Evolutionary conservation across 2,329 filamentous ascomycete genomes (phyloP).

Genomic region (Microcyclosporella mali): DNA sequence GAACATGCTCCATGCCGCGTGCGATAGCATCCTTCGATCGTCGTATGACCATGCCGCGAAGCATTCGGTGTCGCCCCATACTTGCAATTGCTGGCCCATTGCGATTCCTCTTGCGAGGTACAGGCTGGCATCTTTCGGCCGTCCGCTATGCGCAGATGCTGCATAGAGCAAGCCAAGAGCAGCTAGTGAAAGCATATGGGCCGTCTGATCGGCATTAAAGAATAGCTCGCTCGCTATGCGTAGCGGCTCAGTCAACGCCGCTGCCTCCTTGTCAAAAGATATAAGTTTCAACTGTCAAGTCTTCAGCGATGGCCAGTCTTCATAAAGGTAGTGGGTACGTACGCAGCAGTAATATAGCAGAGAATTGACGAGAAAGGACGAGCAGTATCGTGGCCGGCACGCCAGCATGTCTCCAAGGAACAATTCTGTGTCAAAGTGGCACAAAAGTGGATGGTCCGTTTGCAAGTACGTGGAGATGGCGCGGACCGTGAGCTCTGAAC

Average conservation of each 20-base stretch:
- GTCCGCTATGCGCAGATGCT: neutral
- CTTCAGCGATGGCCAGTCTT: neutral
- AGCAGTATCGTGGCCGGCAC: constrained; percentile 1
- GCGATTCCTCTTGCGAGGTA: constrained; percentile 1
- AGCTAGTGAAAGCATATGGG: neutral
- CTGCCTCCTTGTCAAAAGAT: constrained; percentile 2
- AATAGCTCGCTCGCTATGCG: neutral
- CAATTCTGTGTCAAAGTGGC: constrained; percentile 2
- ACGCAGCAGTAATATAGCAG: constrained; percentile 6
- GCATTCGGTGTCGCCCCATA: neutral
- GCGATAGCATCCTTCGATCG: neutral
- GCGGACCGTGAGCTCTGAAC: neutral
- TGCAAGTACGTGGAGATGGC: constrained; percentile 2
- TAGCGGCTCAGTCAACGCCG: neutral
- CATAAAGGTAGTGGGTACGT: neutral
- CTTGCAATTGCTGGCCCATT: constrained; percentile 1
- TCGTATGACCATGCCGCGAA: neutral
- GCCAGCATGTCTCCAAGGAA: constrained; percentile 1
- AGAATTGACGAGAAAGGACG: constrained; percentile 1
- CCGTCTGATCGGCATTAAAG: neutral
- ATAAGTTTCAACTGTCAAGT: constrained; percentile 3
- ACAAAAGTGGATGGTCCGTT: constrained; percentile 4
- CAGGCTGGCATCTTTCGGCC: neutral
- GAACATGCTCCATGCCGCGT: no score
- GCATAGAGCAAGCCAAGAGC: constrained; percentile 3